A percentile compares a stretch with the other conserved stretches of the same genome.
Conservation (phyloP, 1,284 basidiomycete genomes). For the Waitea zeae region DNA sequence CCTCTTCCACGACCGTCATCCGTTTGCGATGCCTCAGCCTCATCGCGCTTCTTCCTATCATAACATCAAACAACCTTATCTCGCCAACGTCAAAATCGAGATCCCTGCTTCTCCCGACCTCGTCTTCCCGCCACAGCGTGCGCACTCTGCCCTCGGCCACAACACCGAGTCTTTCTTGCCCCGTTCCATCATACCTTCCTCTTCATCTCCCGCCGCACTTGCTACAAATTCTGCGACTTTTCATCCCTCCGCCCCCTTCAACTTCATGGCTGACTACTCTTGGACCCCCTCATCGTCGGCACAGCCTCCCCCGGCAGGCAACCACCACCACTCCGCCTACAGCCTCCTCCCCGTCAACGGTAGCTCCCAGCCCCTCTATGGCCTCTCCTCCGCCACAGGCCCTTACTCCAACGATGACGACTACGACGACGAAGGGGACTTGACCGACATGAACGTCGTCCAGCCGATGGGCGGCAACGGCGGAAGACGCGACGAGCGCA, state of each 20-base stretch:
- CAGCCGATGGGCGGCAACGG: constrained; percentile 9
- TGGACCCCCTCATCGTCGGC: neutral
- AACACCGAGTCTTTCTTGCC: neutral
- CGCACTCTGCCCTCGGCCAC: neutral
- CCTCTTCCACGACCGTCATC: too few relatives aligned
- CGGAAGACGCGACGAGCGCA: constrained; percentile 23
- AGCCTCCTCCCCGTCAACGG: neutral
- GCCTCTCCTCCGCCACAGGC: constrained; percentile 1
- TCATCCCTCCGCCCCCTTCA: too few relatives aligned
- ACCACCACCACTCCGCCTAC: neutral
- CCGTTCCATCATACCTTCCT: neutral
- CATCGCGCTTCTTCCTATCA: too few relatives aligned
- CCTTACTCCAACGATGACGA: constrained; percentile 26
- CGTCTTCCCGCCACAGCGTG: neutral
- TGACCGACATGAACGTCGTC: constrained; percentile 17
- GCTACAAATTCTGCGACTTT: too few relatives aligned
- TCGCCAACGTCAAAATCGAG: constrained; percentile 1
- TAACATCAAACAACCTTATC: neutral
- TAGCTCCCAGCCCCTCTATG: neutral
- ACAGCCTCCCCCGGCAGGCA: neutral
- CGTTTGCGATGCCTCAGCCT: too few relatives aligned
- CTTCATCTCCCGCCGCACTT: too few relatives aligned
- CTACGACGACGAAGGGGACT: constrained; percentile 28
- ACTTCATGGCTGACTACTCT: too few relatives aligned
- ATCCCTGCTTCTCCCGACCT: constrained; percentile 1